These are phyloP conservation scores for Sonneratia caseolaris DNA, from an alignment of 345 rosid species.

Conservation along the genomic window DNA sequence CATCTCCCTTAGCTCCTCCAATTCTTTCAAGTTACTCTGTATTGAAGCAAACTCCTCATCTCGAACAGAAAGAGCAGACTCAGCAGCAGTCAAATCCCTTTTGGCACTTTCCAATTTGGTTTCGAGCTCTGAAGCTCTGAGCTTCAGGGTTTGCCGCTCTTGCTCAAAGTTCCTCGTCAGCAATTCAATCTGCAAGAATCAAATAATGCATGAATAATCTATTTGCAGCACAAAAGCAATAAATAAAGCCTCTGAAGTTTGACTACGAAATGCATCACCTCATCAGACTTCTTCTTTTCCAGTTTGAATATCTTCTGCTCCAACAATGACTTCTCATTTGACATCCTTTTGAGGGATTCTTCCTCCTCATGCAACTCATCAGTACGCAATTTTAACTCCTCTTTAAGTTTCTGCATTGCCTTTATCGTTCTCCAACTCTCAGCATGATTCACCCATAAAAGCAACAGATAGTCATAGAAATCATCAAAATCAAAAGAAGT, in stretches of 20 bases:
- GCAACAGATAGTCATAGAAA: not conserved
- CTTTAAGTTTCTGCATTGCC: constrained; percentile 37
- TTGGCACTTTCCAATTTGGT: constrained; percentile 45
- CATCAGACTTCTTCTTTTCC: constrained; percentile 60
- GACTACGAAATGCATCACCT: constrained; percentile 34
- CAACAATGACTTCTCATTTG: constrained; percentile 44
- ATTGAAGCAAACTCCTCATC: constrained; percentile 41
- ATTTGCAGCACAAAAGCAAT: not conserved
- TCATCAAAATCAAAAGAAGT: not conserved
- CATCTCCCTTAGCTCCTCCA: constrained; percentile 90
- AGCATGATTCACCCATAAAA: constrained; percentile 7
- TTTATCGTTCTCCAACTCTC: constrained; percentile 14
- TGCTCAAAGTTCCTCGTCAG: constrained; percentile 49
- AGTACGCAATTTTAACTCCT: constrained; percentile 49
- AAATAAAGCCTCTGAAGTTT: not conserved
- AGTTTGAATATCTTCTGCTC: constrained; percentile 52
- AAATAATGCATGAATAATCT: not conserved
- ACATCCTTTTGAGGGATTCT: constrained; percentile 39
- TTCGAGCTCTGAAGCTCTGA: constrained; percentile 56
- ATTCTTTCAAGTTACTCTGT: constrained; percentile 67
- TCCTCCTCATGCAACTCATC: constrained; percentile 46
- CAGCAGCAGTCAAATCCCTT: constrained; percentile 39
- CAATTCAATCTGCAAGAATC: constrained; percentile 38
- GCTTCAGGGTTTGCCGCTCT: constrained; percentile 53
- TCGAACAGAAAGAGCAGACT: constrained; percentile 45